These are phyloP conservation scores for Vaccinium macrocarpon DNA, from an alignment of 148 eudicot genomes.

Conservation along the genomic window DNA sequence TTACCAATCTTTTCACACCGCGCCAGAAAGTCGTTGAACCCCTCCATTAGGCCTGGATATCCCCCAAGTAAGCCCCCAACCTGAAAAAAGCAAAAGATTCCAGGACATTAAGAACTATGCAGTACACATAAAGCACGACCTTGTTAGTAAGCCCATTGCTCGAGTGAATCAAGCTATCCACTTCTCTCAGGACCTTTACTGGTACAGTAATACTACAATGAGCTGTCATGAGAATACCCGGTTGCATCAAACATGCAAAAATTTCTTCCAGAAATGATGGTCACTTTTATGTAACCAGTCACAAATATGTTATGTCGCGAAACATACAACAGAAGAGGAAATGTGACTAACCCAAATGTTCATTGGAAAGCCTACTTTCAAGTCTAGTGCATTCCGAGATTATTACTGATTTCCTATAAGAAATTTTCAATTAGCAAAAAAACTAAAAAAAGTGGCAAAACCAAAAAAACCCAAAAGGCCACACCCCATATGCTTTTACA, in stretches of 20 bases:
- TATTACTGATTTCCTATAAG: neutral
- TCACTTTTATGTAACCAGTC: neutral
- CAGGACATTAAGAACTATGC: constrained; percentile 15
- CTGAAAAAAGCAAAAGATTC: constrained; percentile 29
- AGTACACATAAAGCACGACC: neutral
- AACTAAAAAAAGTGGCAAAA: neutral
- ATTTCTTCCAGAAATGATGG: neutral
- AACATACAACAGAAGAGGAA: neutral
- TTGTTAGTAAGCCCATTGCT: neutral
- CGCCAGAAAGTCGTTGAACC: constrained; percentile 41
- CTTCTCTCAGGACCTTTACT: neutral
- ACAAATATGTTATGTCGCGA: neutral
- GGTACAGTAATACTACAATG: neutral
- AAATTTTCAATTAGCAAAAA: neutral
- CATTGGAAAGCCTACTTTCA: neutral
- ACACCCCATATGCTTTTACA: neutral
- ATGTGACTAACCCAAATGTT: neutral
- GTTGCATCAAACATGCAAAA: neutral
- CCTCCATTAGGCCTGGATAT: constrained; percentile 50
- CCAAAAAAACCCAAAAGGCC: neutral
- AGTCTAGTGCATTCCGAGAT: neutral
- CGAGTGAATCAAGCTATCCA: neutral
- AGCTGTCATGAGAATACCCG: neutral
- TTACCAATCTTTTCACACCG: constrained; percentile 49
- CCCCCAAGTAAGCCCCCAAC: constrained; percentile 38